Evolutionary conservation across 2,329 filamentous ascomycete species (phyloP), one percentile per base, ranked within the genome.

Genomic region (Diplodia scrobiculata): DNA sequence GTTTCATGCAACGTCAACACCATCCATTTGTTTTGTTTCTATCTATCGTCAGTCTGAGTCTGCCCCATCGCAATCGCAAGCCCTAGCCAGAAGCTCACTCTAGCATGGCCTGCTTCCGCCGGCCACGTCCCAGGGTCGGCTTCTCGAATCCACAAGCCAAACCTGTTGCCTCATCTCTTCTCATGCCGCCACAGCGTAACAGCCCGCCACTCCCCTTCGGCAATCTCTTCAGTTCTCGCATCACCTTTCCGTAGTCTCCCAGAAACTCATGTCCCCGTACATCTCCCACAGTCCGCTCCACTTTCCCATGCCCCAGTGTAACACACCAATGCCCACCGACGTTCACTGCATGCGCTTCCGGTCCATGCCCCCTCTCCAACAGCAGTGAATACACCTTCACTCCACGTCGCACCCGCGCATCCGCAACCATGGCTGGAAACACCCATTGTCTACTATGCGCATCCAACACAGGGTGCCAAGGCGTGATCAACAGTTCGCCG

Each of bases 301-400:
- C 72, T 21, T 87, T 52, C 0, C 86, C 86, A 70, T 89, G 86
- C 0, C 86, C 87, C 13, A 89, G 75, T 0, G 86, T 85, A 0
- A 86, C 84, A 14, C 82, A 86, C 81, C 83, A 84, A 51, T 78
- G 59, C 5, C 70, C 73, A 13, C 69, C 70, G 11, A 76, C 68
- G n/a, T 75, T 68, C 34, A 88, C 75, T 0, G 84, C 83, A 70
- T 88, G 85, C 0, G 82, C 81, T 7, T 79, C 78, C 0, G 73
- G 52, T 63, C 80, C 74, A 1, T 54, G 55, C 67, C 83, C 80
- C 1, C 76, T 76, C 73, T 86, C 79, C 19, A 89, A 74, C 19
- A 88, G 72, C 0, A 88, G 75, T 0, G 86, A 88, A 75, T 86
- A 88, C 5, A 88, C 78, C 1, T 73, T 72, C 0, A 85, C 85